These are phyloP conservation scores for Cryptosporidium xiaoi DNA, from an alignment of 169 alveolate species.

Conservation along the genomic window DNA sequence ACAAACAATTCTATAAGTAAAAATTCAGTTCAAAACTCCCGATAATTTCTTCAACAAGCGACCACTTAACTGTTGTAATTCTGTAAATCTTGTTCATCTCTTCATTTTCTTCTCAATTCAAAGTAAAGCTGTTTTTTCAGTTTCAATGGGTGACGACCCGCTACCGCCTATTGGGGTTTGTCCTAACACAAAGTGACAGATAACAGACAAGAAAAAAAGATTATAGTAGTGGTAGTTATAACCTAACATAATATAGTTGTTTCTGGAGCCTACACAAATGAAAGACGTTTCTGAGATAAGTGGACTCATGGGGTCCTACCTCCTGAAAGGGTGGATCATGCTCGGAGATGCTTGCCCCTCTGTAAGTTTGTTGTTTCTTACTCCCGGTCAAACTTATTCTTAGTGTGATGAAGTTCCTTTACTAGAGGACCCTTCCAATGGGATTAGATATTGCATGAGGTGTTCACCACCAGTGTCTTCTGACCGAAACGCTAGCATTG, in stretches of 20 bases:
- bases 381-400: neutral
- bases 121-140: too few relatives aligned
- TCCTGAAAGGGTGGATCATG: constrained; percentile 73
- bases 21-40: too few relatives aligned
- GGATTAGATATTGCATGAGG: constrained; percentile 61
- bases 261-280: constrained; percentile 2
- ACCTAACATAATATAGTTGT: neutral
- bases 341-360: constrained; percentile 74
- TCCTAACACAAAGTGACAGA: neutral
- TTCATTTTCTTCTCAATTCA: too few relatives aligned
- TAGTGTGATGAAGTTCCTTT: constrained; percentile 71
- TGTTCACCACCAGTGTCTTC: constrained; percentile 60
- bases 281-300: constrained; percentile 66
- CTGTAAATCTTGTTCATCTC: too few relatives aligned
- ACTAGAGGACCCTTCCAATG: constrained; percentile 64
- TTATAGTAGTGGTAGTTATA: neutral
- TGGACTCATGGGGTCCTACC: constrained; percentile 67
- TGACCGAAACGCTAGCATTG: neutral
- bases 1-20: too few relatives aligned
- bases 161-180: neutral
- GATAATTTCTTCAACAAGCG: too few relatives aligned
- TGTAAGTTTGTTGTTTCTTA: constrained; percentile 13
- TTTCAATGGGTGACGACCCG: neutral
- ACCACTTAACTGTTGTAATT: too few relatives aligned
- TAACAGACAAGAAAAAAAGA: neutral